Percentiles rank a stretch among this genome's conserved stretches.
Evolutionary conservation across 345 rosid species (phyloP).

Genomic region (Hibiscus trionum): DNA sequence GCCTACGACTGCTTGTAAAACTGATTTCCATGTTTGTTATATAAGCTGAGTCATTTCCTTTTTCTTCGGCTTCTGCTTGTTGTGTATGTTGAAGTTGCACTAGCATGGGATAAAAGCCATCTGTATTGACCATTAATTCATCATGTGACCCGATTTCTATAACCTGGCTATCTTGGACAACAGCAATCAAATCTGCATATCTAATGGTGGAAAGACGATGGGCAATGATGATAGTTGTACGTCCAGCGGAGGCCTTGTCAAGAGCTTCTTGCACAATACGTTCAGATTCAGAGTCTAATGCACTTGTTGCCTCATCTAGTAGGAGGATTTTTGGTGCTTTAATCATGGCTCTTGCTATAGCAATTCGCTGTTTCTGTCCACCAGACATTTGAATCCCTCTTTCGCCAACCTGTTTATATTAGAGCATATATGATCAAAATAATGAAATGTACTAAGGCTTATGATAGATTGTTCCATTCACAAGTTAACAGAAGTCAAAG

Average conservation of each 20-base stretch:
- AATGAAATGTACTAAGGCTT: neutral
- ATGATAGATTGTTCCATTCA: neutral
- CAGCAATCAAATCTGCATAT: neutral
- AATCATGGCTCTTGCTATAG: neutral
- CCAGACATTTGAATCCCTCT: neutral
- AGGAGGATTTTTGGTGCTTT: neutral
- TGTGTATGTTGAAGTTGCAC: neutral
- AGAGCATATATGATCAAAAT: neutral
- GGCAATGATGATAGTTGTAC: neutral
- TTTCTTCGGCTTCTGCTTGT: neutral
- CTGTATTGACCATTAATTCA: neutral
- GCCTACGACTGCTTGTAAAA: neutral
- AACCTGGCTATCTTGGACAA: neutral
- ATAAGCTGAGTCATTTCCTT: neutral
- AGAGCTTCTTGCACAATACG: neutral
- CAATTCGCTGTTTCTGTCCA: neutral
- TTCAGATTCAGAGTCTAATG: neutral
- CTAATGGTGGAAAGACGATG: neutral
- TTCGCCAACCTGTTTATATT: neutral
- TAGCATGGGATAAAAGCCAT: neutral
- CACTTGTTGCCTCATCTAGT: neutral
- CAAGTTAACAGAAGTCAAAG: no score
- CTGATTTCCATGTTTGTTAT: neutral
- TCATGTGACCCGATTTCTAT: neutral
- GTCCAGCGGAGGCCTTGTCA: neutral